Base-by-base conservation (phyloP, 2,329 filamentous ascomycete species). In the Chrysoporthe cubensis region DNA sequence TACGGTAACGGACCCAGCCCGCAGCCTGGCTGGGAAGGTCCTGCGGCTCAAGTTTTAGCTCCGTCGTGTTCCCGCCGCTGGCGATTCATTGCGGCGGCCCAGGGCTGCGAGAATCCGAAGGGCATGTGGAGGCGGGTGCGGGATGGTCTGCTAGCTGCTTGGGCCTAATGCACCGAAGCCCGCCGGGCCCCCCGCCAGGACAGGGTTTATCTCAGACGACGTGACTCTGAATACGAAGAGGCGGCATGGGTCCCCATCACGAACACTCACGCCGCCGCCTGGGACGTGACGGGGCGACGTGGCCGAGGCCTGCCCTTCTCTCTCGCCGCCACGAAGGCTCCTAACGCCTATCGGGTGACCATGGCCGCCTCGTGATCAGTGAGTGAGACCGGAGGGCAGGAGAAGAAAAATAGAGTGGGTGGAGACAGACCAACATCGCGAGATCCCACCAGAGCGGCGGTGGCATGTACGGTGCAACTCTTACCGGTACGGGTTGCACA, bases 191-290 rank as follows among this genome's bases (percentile, higher is more conserved):
- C 50, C 50, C 61, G 21, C 18, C 34, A 44, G 44, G 57, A 21
- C 46, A 68, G 50, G 66, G 66, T 6, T 66, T 54, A 42, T 68
- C 58, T 21, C 32, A 7, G 46, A 52, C 64, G 42, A 60, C 60
- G 56, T 58, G 64, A 67, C 60, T 64, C 42, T 52, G 40, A 69
- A 69, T 69, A 69, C 67, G 67, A 69, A 64, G 43, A 21, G 46
- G 37, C 48, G 37, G 37, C 50, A 62, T 62, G 60, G 60, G 44
- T 66, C 58, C 59, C 50, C 50, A 63, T 65, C 66, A 60, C 44
- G 44, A 18, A 43, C 11, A 34, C n/a, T 58, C 34, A 18, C 16
- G n/a, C 32, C 37, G 57, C 40, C 50, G 56, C 42, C 54, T 16
- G 62, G 43, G 18, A 34, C n/a, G 48, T 68, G 66, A 56, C 62